These are phyloP conservation scores for Aspergillus leporis DNA, from an alignment of 495 filamentous ascomycete species.

Conservation along the genomic window DNA sequence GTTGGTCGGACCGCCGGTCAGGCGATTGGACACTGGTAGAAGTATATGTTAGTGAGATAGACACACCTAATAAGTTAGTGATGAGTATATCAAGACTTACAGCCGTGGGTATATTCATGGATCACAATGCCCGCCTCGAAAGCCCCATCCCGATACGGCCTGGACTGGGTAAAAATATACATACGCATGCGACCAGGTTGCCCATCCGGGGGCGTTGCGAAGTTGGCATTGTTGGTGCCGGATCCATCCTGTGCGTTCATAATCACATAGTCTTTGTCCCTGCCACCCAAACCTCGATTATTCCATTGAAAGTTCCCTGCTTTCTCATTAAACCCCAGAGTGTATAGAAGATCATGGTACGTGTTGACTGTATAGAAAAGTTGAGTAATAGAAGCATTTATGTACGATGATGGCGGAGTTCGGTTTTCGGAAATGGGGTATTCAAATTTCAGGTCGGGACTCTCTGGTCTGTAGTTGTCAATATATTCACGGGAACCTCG, in stretches of 20 bases:
- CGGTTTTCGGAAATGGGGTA: slow-evolving; percentile 3
- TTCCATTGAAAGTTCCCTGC: slow-evolving; percentile 57
- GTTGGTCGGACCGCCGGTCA: slow-evolving; percentile 54
- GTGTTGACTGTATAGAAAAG: slow-evolving; percentile 55
- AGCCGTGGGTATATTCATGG: slow-evolving; percentile 45
- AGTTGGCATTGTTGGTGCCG: slow-evolving; percentile 50
- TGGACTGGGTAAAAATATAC: slow-evolving; percentile 15
- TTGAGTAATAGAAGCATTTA: slow-evolving; percentile 34
- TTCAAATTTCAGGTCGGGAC: neutral
- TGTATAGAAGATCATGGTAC: slow-evolving; percentile 55
- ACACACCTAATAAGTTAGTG: neutral
- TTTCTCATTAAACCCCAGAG: slow-evolving; percentile 52
- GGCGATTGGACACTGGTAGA: slow-evolving; percentile 41
- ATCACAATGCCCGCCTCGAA: slow-evolving; percentile 51
- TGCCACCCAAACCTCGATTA: slow-evolving; percentile 48
- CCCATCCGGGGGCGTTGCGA: slow-evolving; percentile 53
- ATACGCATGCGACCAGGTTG: slow-evolving; percentile 48
- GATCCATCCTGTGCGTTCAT: slow-evolving; percentile 56
- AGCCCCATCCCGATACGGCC: slow-evolving; percentile 44
- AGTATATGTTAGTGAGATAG: neutral
- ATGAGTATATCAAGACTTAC: neutral
- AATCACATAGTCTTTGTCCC: slow-evolving; percentile 50
- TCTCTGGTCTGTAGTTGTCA: slow-evolving; percentile 5
- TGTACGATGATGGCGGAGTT: slow-evolving; percentile 3
- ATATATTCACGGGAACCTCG: slow-evolving; percentile 1